Percentiles rank a stretch among this genome's conserved stretches.
These are phyloP conservation scores for Exsudoporus floridanus DNA, from an alignment of 1,284 basidiomycete species.

Conservation along the genomic window DNA sequence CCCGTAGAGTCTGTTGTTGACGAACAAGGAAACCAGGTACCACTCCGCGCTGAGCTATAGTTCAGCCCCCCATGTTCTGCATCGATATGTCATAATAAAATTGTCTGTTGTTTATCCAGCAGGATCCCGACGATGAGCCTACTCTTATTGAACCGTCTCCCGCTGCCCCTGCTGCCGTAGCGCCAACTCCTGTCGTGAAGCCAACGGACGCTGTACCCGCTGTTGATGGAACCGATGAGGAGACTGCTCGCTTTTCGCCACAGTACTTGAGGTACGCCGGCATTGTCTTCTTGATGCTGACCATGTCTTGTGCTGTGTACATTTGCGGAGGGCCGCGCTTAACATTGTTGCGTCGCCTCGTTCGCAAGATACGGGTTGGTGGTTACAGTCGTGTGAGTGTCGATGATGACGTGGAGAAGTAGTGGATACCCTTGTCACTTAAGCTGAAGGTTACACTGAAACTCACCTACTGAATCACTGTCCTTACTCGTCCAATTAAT, in stretches of 20 bases:
- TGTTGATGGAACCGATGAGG: conserved; percentile 17
- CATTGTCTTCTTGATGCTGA: conserved; percentile 45
- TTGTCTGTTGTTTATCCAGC: conserved; percentile 36
- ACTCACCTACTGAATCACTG: not conserved
- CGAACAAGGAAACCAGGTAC: conserved; percentile 81
- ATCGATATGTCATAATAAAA: conserved; percentile 46
- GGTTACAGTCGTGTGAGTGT: conserved; percentile 49
- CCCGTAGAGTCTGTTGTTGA: conserved; percentile 59
- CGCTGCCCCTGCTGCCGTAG: conserved; percentile 12
- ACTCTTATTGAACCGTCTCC: conserved; percentile 14
- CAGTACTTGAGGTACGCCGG: conserved; percentile 43
- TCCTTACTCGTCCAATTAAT: not conserved
- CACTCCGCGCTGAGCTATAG: conserved; percentile 88
- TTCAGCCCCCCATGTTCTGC: conserved; percentile 43
- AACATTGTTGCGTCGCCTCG: conserved; percentile 41
- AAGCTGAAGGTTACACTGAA: not conserved
- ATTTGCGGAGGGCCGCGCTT: conserved; percentile 52
- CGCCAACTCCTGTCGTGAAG: not conserved
- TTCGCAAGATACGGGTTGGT: conserved; percentile 32
- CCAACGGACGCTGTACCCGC: conserved; percentile 2
- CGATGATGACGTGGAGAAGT: conserved; percentile 51
- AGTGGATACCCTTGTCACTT: conserved; percentile 11
- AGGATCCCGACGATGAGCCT: conserved; percentile 32
- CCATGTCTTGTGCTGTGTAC: conserved; percentile 51
- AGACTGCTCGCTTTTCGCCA: conserved; percentile 18